Evolutionary conservation across 192 early-diverging fungal species (phyloP).

Genomic region (Mortierella hygrophila): DNA sequence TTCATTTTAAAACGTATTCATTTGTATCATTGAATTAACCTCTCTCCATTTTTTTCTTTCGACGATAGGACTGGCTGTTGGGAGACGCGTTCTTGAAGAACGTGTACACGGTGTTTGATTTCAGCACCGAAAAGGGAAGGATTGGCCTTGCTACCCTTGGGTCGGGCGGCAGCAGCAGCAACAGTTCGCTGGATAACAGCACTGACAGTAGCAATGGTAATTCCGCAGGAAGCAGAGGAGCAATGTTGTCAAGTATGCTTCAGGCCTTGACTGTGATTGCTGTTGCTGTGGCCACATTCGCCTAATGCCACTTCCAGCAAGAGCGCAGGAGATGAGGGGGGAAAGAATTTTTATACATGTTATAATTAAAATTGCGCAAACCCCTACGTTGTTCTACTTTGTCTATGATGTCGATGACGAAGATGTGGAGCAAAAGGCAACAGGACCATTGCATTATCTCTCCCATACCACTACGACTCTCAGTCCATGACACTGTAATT

Average conservation of each 20-base stretch:
- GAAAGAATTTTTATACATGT: no score
- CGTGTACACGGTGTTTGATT: conserved; percentile 66
- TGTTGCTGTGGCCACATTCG: not conserved
- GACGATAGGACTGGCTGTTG: conserved; percentile 51
- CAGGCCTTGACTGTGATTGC: conserved; percentile 8
- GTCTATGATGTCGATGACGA: no score
- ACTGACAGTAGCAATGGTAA: not conserved
- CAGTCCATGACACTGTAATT: no score
- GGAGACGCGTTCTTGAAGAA: conserved; percentile 65
- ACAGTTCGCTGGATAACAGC: not conserved
- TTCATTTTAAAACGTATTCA: no score
- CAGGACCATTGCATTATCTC: no score
- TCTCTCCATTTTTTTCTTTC: not conserved
- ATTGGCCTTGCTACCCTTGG: conserved; percentile 59
- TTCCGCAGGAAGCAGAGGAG: not conserved
- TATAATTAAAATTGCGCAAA: no score
- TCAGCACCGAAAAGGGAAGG: conserved; percentile 48
- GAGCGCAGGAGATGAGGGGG: no score
- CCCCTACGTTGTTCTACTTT: no score
- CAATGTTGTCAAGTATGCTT: not conserved
- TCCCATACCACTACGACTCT: no score
- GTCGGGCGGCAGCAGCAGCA: not conserved
- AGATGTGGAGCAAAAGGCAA: no score
- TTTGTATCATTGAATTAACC: not conserved
- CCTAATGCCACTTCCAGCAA: no score